A percentile compares a stretch with the other conserved stretches of the same genome.
phyloP scores from a whole-genome alignment of 2,329 filamentous ascomycete genomes.

The Trichoderma guizhouense region DNA sequence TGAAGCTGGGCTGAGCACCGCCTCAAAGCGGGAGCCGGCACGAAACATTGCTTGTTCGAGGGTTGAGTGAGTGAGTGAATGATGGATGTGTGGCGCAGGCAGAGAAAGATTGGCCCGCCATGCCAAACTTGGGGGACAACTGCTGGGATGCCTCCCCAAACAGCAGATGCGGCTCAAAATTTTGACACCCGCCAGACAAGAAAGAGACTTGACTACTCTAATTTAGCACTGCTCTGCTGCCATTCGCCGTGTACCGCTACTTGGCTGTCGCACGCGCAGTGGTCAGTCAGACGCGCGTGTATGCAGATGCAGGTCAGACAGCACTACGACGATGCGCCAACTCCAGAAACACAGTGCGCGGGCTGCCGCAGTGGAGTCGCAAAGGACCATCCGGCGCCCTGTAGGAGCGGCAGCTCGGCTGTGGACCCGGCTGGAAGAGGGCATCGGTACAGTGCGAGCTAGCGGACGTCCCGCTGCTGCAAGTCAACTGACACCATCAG shows the following conservation, averaged over 20 bases:
- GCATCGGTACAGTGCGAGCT: constrained; percentile 5
- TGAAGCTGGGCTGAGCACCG: not conserved
- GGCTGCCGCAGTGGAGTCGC: not conserved
- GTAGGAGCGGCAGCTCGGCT: not conserved
- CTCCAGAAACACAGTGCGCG: constrained; percentile 7
- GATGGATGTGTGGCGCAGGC: not conserved
- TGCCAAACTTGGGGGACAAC: not conserved
- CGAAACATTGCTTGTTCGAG: not conserved
- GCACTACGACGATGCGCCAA: not conserved
- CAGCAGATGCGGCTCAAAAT: constrained; percentile 5
- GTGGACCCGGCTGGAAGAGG: constrained; percentile 5
- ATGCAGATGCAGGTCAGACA: constrained; percentile 20
- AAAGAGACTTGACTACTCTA: not conserved
- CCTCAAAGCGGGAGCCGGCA: constrained; percentile 1
- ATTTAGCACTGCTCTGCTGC: not conserved
- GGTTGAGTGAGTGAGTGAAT: not conserved
- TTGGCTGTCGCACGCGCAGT: not conserved
- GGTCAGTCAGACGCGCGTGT: constrained; percentile 21
- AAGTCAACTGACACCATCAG: constrained; percentile 15
- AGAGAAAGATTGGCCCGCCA: not conserved
- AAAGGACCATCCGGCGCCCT: not conserved
- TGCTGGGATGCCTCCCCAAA: not conserved
- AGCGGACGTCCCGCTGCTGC: not conserved
- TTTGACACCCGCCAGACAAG: not conserved
- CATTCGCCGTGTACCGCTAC: not conserved